These are phyloP conservation scores for Fagopyrum homotropicum DNA, from an alignment of 148 eudicot genomes.

Conservation along the genomic window DNA sequence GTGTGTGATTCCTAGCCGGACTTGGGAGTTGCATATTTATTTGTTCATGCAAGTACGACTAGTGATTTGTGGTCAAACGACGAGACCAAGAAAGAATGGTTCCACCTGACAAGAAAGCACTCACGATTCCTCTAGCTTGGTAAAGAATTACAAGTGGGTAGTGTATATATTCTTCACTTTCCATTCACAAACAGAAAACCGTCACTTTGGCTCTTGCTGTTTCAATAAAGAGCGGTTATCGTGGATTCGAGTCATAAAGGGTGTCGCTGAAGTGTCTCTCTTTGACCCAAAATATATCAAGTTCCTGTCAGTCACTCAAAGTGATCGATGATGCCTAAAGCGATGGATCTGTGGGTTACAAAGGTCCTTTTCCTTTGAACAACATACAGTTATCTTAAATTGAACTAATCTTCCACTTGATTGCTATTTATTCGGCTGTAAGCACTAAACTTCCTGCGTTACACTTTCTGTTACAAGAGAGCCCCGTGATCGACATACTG, in stretches of 20 bases:
- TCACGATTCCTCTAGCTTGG: neutral
- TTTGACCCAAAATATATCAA: neutral
- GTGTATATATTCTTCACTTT: neutral
- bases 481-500: too few relatives aligned
- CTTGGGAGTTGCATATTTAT: too few relatives aligned
- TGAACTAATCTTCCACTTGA: too few relatives aligned
- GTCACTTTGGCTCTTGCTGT: neutral
- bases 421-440: too few relatives aligned
- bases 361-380: neutral
- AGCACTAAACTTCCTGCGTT: too few relatives aligned
- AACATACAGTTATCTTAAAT: too few relatives aligned
- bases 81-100: too few relatives aligned
- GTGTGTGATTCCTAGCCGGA: too few relatives aligned
- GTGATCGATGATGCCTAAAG: neutral
- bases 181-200: neutral
- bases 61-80: too few relatives aligned
- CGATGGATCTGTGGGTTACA: neutral
- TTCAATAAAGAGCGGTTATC: neutral
- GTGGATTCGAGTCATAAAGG: slow-evolving; percentile 4
- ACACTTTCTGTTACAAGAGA: too few relatives aligned
- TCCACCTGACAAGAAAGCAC: too few relatives aligned
- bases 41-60: too few relatives aligned
- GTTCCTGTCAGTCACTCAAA: neutral
- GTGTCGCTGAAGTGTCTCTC: neutral
- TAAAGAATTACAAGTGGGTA: neutral